A percentile compares a stretch with the other conserved stretches of the same genome.
phyloP scores from a whole-genome alignment of 768 basidiomycete genomes.

The Rhodotorula babjevae region DNA sequence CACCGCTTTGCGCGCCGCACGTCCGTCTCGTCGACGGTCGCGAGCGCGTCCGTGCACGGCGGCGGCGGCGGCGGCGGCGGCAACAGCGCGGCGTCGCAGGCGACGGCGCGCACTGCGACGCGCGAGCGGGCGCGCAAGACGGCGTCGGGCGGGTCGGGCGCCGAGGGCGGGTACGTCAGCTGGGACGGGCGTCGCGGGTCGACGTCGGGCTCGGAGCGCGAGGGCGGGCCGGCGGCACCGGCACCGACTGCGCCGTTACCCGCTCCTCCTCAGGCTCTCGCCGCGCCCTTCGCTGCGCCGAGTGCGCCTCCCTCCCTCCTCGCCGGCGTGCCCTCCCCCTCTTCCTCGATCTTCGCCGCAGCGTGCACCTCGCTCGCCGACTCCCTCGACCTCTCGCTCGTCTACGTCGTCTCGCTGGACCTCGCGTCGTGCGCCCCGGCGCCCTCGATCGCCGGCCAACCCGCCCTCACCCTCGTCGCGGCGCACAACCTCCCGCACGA shows the following conservation, averaged over 20 bases:
- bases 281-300: too few species aligned
- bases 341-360: neutral
- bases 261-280: too few species aligned
- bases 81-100: neutral
- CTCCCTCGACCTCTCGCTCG: slow-evolving; percentile 16
- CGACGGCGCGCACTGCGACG: neutral
- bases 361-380: slow-evolving; percentile 19
- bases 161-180: neutral
- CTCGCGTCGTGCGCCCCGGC: neutral
- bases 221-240: neutral
- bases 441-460: neutral
- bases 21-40: neutral
- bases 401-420: slow-evolving; percentile 33
- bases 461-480: slow-evolving; percentile 18
- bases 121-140: slow-evolving; percentile 15
- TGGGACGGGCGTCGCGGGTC: neutral
- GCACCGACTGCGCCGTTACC: neutral
- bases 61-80: neutral
- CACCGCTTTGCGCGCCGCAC: neutral
- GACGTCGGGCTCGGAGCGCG: neutral
- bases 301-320: slow-evolving; percentile 7
- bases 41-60: neutral
- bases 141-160: neutral
- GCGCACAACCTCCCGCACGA: slow-evolving; percentile 23
- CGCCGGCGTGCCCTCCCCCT: neutral